Evolutionary conservation across 257 asterid species (phyloP).

Genomic region (Apocynum venetum): DNA sequence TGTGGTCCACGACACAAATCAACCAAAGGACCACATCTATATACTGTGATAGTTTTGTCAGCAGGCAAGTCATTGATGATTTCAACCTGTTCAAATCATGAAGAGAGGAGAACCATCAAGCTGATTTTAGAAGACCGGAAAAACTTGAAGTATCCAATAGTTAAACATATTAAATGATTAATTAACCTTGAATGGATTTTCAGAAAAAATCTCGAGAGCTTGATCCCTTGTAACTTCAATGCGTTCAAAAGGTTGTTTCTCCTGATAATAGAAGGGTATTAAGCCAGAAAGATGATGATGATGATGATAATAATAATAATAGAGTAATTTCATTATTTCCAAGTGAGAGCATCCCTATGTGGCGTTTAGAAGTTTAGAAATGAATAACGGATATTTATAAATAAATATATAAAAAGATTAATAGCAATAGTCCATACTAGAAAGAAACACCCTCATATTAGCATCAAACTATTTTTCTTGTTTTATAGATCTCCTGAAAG

Average conservation of each 20-base stretch:
- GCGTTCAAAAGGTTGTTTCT: constrained; percentile 90
- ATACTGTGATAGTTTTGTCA: constrained; percentile 91
- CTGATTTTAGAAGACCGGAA: neutral
- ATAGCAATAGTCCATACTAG: neutral
- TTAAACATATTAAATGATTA: neutral
- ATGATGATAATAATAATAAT: neutral
- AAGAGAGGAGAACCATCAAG: constrained; percentile 12
- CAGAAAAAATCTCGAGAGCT: constrained; percentile 91
- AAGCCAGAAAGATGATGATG: constrained; percentile 6
- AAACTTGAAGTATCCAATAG: neutral
- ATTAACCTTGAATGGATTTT: constrained; percentile 78
- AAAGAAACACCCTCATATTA: neutral
- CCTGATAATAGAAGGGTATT: constrained; percentile 42
- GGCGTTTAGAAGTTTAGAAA: neutral
- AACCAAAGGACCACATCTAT: constrained; percentile 96
- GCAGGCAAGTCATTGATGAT: constrained; percentile 87
- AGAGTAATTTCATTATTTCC: neutral
- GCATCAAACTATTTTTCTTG: neutral
- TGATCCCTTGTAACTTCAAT: constrained; percentile 84
- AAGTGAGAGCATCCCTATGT: neutral
- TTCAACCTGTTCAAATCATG: constrained; percentile 57
- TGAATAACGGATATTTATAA: neutral
- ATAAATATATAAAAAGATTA: neutral
- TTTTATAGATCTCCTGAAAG: neutral
- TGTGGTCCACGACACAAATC: constrained; percentile 99